Evolutionary conservation across 106 monocot genomes (phyloP).

Genomic region (Dioscorea dumetorum): DNA sequence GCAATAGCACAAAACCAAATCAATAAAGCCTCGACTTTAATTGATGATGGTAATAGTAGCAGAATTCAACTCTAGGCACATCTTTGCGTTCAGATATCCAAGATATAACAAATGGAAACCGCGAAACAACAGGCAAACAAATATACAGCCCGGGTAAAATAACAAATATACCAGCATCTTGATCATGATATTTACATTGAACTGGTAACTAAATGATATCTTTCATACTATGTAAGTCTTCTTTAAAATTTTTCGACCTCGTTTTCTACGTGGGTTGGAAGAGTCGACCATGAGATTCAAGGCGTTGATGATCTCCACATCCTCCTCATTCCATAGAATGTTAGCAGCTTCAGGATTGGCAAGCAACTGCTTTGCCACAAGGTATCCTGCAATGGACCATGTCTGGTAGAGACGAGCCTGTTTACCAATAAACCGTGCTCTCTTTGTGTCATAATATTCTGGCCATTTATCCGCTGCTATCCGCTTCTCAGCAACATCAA

Average conservation of each 20-base stretch:
- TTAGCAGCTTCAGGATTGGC: conserved; percentile 71
- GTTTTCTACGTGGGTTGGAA: conserved; percentile 45
- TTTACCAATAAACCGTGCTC: conserved; percentile 87
- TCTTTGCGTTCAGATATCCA: too few relatives aligned
- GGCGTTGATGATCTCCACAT: conserved; percentile 71
- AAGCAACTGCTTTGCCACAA: conserved; percentile 87
- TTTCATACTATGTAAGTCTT: conserved; percentile 60
- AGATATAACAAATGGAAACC: too few relatives aligned
- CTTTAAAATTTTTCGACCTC: conserved; percentile 58
- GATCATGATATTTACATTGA: too few relatives aligned
- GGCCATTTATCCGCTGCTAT: conserved; percentile 70
- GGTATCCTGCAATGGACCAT: conserved; percentile 91
- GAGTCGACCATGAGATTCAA: conserved; percentile 51
- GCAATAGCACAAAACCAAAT: too few relatives aligned
- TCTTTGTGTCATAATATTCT: conserved; percentile 87
- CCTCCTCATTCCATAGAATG: conserved; percentile 78
- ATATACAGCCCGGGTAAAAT: too few relatives aligned
- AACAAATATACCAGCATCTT: too few relatives aligned
- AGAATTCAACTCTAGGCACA: too few relatives aligned
- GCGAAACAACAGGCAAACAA: too few relatives aligned
- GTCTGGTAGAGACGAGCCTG: conserved; percentile 86
- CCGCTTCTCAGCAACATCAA: conserved; percentile 71
- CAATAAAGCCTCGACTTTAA: too few relatives aligned
- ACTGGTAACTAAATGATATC: not conserved
- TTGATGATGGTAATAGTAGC: too few relatives aligned